Base-by-base conservation (phyloP, 345 rosid genomes). In the Fremontodendron californicum region DNA sequence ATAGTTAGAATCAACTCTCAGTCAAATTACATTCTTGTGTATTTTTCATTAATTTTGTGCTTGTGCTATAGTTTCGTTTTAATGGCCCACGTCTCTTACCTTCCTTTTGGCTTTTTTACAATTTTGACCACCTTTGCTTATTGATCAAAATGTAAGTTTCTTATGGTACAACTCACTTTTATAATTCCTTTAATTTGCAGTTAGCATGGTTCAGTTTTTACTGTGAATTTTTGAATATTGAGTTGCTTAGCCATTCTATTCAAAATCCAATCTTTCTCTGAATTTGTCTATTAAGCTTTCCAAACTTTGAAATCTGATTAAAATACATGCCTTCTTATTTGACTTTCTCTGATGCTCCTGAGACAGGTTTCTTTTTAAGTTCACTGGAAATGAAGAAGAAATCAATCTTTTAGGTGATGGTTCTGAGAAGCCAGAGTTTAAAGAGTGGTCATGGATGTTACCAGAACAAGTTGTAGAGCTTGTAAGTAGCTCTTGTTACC, bases 361-460 rank as follows among this genome's bases (percentile, higher is more conserved):
- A 72, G 15, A 15, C 82, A 92, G 97, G 97, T 92, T 90, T 81
- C 93, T 92, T 40, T 89, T 89, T 33, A 88, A 87, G 82, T 90
- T 90, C 78, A 88, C 90, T 2, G 95, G 97, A 37, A 81, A 84
- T 57, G 97, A 88, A 78, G 92, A 88, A 71, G 97, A 92, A 84
- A 92, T 92, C 77, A 88, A 90, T 75, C 93, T 92, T 48, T 77
- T 86, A 37, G 97, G 93, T 7, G 94, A 90, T 45, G 97, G 94
- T 39, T 84, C 90, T 4, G 93, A 88, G 68, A 82, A 83, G 57
- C 94, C 94, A 40, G 94, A 92, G 87, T 92, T 89, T 71, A 85
- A 86, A 64, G 85, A 86, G 60, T 90, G 94, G 94, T 82, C 89
- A 7, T 92, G 97, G 97, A 86, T 87, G 89, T 69, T 82, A 67